Conservation (phyloP, 2,329 filamentous ascomycete species). For the Cyphellophora europaea region DNA sequence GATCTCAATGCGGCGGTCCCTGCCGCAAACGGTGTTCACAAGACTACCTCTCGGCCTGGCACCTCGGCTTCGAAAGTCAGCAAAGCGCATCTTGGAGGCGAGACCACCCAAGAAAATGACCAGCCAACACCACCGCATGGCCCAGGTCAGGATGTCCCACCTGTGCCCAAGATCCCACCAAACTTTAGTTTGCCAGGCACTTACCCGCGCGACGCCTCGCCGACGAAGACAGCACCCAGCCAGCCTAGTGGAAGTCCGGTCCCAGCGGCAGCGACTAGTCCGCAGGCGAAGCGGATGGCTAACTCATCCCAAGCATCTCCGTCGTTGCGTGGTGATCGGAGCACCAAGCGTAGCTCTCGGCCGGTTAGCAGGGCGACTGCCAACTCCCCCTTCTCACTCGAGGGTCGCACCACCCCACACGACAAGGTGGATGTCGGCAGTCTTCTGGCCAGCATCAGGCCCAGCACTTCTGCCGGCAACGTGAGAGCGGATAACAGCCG, state of each 20-base stretch:
- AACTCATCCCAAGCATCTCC: not conserved
- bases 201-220: slow-evolving; percentile 30
- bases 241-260: slow-evolving; percentile 16
- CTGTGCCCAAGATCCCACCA: slow-evolving; percentile 36
- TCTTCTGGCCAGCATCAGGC: slow-evolving; percentile 28
- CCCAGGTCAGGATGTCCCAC: slow-evolving; percentile 28
- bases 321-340: not conserved
- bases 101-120: not conserved
- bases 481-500: too few relatives aligned
- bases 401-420: not conserved
- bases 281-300: not conserved
- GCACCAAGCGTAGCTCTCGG: slow-evolving; percentile 9
- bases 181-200: slow-evolving; percentile 31
- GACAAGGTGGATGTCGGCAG: slow-evolving; percentile 25
- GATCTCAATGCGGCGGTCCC: slow-evolving; percentile 9
- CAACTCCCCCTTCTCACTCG: slow-evolving; percentile 5
- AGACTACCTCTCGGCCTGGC: not conserved
- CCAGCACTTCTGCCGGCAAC: slow-evolving; percentile 11
- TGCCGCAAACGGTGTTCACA: not conserved
- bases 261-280: slow-evolving; percentile 17
- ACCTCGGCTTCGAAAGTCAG: not conserved
- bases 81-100: not conserved
- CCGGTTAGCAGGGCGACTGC: slow-evolving; percentile 12
- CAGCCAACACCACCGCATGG: slow-evolving; percentile 5
- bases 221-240: slow-evolving; percentile 22